Evolutionary conservation across 1,284 basidiomycete genomes (phyloP), one percentile per base, ranked within the genome.

Genomic region (Apiotrichum domesticum): DNA sequence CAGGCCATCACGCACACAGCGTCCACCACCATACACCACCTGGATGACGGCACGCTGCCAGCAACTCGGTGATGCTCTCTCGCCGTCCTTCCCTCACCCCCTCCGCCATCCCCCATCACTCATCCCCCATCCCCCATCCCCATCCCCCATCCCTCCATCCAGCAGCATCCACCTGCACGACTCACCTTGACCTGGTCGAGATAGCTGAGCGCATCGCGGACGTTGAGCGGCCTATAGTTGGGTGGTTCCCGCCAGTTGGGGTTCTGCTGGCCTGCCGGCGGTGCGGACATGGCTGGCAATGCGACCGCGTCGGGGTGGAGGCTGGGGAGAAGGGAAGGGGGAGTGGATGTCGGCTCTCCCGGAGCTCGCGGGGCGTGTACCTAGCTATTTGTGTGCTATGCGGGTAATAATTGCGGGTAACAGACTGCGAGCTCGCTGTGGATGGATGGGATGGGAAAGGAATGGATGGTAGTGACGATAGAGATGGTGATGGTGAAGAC

Each of bases 201-300:
- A 69, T 98, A 98, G 71, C 87, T 89, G 71, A 98, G 83, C n/a
- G 94, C 94, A 79, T 97, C 94, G 58, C 90, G 58, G 13, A 78
- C 77, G 55, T 78, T 77, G 43, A 78, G 63, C 39, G 76, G 77
- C 35, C 77, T 57, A 57, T 77, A 76, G 35, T 45, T 54, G 3
- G 58, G 39, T 21, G 51, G 60, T 32, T 62, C 55, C 8, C 51
- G 51, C 60, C 57, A 62, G 15, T 43, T 51, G 32, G 46, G 54
- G 49, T 49, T 52, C 33, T 49, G 53, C 49, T 55, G 52, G 49
- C 60, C 60, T 35, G 56, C 53, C 21, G 44, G 49, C 45, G 54
- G 60, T 6, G 60, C 57, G 45, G 60, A 58, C 60, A 62, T 62
- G 52, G 57, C 46, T 34, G 50, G 41, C 50, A 35, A 15, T 21